Evolutionary conservation across 75 land plant species (phyloP), one percentile per base, ranked within the genome.

Genomic region (Gnetum montanum): DNA sequence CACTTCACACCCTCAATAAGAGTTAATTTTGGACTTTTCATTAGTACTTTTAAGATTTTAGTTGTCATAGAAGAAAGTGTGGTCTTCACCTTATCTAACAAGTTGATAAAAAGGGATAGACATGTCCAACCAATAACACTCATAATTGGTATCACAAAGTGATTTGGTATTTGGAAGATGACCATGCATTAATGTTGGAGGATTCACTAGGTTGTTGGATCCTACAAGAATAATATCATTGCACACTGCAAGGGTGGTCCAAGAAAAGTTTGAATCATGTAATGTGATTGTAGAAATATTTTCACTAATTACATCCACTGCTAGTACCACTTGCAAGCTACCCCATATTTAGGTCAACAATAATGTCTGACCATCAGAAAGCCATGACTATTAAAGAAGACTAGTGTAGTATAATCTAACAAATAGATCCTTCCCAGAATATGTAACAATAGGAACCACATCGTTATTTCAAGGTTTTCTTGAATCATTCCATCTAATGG

Each of bases 181-280:
- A 15, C 86, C 93, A 51, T 84, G 83, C 60, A 76, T 81, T 67
- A 92, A 57, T 36, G 71, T 66, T 15, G 82, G 97, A 58, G 79
- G 67, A 49, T 74, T 71, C 3, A 72, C 64, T 34, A 70, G 82
- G 54, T 72, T 79, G 67, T 87, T 83, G 34, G 59, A 72, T 0
- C 98, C 91, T n/a, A 91, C 90, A 68, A 94, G 57, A 25, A 86
- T 61, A 61, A 75, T 61, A 58, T 83, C 72, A 34, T 77, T 81
- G 58, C 80, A 71, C 25, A 90, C 47, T 11, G 87, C 72, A 62
- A 94, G 85, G 60, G 83, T 49, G 43, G 54, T 69, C 95, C 95
- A 94, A n/a, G 96, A 93, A 66, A 55, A 57, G 25, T 13, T 13
- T 53, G 91, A 78, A 49, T 79, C 68, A 11, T 31, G n/a, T 44